Evolutionary conservation across 768 basidiomycete genomes (phyloP).

Genomic region (Pleurotus citrinopileatus): DNA sequence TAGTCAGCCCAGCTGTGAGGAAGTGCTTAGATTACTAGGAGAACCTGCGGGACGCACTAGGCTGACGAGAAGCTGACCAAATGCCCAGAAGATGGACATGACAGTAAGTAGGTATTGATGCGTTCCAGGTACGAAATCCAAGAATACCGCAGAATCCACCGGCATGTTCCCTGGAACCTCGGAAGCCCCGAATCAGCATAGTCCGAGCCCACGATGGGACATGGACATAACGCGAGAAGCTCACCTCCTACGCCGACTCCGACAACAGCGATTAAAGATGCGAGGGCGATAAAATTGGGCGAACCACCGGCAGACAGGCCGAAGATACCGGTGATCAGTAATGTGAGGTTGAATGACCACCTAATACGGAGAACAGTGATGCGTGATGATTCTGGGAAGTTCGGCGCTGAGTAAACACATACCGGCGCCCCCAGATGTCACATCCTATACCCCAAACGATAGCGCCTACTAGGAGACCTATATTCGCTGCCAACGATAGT

Average conservation of each 20-base stretch:
- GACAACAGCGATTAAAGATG: constrained; percentile 52
- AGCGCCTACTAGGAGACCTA: constrained; percentile 69
- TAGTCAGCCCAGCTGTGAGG: constrained; percentile 22
- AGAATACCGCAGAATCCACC: constrained; percentile 73
- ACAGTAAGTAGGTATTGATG: constrained; percentile 76
- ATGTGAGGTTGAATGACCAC: constrained; percentile 64
- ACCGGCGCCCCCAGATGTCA: constrained; percentile 72
- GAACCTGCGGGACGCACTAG: constrained; percentile 20
- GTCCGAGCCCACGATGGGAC: no score
- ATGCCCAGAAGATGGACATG: constrained; percentile 77
- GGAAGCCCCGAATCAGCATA: no score
- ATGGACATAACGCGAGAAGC: constrained; percentile 2
- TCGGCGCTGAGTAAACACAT: constrained; percentile 9
- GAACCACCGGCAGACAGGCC: constrained; percentile 62
- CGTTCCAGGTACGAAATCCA: constrained; percentile 67
- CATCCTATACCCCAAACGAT: constrained; percentile 65
- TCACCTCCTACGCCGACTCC: constrained; percentile 70
- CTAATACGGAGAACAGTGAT: constrained; percentile 32
- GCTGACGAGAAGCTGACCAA: constrained; percentile 64
- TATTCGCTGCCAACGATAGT: constrained; percentile 66
- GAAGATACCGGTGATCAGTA: constrained; percentile 66
- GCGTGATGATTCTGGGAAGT: no score
- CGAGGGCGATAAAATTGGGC: constrained; percentile 47
- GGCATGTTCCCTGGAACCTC: constrained; percentile 34
- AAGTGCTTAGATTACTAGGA: not conserved